A percentile compares a stretch with the other conserved stretches of the same genome.
Evolutionary conservation across 2,329 filamentous ascomycete species (phyloP).

Genomic region (Penicillium sclerotigenum): DNA sequence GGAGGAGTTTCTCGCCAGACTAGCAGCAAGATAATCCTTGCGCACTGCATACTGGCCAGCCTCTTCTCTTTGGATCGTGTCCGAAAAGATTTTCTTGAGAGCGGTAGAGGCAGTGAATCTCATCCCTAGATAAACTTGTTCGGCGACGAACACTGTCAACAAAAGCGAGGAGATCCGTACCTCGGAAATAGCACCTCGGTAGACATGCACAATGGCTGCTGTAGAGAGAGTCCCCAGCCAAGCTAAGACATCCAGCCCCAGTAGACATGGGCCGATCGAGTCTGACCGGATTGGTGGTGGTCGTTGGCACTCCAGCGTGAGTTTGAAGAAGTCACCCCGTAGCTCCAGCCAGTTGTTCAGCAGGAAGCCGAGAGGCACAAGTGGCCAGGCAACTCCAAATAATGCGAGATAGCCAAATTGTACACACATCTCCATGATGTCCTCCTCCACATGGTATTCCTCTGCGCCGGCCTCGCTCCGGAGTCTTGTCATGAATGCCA

Average conservation of each 20-base stretch:
- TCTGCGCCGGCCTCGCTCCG: constrained; percentile 78
- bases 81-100: constrained; percentile 74
- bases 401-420: constrained; percentile 86
- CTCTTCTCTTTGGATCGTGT: constrained; percentile 77
- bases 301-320: constrained; percentile 81
- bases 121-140: constrained; percentile 77
- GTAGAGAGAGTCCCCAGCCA: constrained; percentile 91
- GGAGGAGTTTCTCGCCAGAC: constrained; percentile 7
- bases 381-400: constrained; percentile 90
- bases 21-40: constrained; percentile 64
- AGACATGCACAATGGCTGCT: constrained; percentile 83
- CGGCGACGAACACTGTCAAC: constrained; percentile 73
- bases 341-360: constrained; percentile 96
- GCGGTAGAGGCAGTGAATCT: constrained; percentile 68
- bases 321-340: constrained; percentile 90
- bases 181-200: constrained; percentile 64
- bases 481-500: constrained; percentile 74
- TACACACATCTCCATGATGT: constrained; percentile 91
- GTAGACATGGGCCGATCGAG: constrained; percentile 90
- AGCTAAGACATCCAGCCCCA: constrained; percentile 80
- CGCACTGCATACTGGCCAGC: constrained; percentile 74
- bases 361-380: constrained; percentile 85
- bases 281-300: constrained; percentile 88
- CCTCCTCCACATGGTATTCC: constrained; percentile 82
- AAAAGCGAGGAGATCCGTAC: constrained; percentile 75